These are phyloP conservation scores for Deuterostichococcus epilithicus DNA, from an alignment of 139 green algal genomes.

Conservation along the genomic window DNA sequence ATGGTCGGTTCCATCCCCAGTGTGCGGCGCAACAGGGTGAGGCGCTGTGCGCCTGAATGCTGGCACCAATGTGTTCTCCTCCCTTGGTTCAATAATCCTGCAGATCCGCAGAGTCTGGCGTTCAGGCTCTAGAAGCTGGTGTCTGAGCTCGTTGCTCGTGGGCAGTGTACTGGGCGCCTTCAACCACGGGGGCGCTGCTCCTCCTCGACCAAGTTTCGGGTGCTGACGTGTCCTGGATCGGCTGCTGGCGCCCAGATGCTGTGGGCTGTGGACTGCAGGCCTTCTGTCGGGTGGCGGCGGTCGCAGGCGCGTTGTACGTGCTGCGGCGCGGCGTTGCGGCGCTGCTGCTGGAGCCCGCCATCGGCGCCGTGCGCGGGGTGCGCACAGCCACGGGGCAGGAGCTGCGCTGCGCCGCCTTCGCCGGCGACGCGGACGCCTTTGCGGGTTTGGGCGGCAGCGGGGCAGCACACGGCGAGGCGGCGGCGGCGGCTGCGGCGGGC, in stretches of 20 bases:
- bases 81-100: too few species aligned
- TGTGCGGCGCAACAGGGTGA: too few species aligned
- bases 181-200: too few species aligned
- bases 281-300: conserved; percentile 33
- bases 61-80: too few species aligned
- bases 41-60: too few species aligned
- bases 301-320: conserved; percentile 48
- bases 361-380: not conserved
- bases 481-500: not conserved
- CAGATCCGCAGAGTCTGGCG: too few species aligned
- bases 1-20: too few species aligned
- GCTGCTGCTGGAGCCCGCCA: conserved; percentile 13
- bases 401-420: not conserved
- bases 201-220: too few species aligned
- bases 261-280: not conserved
- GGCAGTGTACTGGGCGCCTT: too few species aligned
- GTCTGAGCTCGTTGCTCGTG: conserved; percentile 41
- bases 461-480: not conserved
- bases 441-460: not conserved
- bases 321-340: conserved; percentile 33
- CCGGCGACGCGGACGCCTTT: not conserved
- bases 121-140: too few species aligned
- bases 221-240: too few species aligned
- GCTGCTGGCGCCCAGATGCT: too few species aligned
- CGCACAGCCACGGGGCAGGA: conserved; percentile 11